Evolutionary conservation across 2,329 filamentous ascomycete species (phyloP), one percentile per base, ranked within the genome.

Genomic region (Sporothrix variecibatus): DNA sequence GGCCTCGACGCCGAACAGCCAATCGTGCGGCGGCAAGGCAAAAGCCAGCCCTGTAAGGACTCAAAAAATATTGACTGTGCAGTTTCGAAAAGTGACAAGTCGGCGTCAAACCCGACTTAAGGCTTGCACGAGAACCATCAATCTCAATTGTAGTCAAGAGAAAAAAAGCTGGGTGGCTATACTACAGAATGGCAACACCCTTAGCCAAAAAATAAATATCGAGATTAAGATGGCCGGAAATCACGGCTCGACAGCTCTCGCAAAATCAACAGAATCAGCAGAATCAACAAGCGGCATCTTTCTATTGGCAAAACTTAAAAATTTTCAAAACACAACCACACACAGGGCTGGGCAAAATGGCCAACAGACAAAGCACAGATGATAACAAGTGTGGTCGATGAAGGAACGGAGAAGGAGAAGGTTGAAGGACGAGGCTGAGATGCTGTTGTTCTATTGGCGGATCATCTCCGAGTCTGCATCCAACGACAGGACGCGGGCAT

Each of bases 1-100:
- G 60, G 31, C n/a, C 60, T 2, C 34, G 17, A n/a, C 7, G 31
- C 38, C 46, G 74, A 65, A 58, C 40, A 49, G 43, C 72, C 74
- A 75, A 75, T 75, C 49, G 60, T 7, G 28, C 20, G 26, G 49
- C 38, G 31, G 67, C 15, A 73, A 51, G 34, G 26, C 38, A 71
- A 71, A 71, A 62, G 38, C 51, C 62, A 73, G 72, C 68, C 51
- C 69, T 73, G 74, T 43, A 11, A 46, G 65, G 65, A 73, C 60
- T 64, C 34, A 64, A 31, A 1, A 3, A 17, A 31, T 11, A 8
- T 64, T 40, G 34, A 40, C 17, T 40, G 60, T 15, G 31, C 8
- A 9, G 60, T 38, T 64, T 23, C 8, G 23, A 40, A 20, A 64
- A 40, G 26, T 58, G 26, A 31, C 56, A 58, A 17, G 12, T 17